Conservation (phyloP, 2,329 filamentous ascomycete species). For the Atkinsonella texensis region DNA sequence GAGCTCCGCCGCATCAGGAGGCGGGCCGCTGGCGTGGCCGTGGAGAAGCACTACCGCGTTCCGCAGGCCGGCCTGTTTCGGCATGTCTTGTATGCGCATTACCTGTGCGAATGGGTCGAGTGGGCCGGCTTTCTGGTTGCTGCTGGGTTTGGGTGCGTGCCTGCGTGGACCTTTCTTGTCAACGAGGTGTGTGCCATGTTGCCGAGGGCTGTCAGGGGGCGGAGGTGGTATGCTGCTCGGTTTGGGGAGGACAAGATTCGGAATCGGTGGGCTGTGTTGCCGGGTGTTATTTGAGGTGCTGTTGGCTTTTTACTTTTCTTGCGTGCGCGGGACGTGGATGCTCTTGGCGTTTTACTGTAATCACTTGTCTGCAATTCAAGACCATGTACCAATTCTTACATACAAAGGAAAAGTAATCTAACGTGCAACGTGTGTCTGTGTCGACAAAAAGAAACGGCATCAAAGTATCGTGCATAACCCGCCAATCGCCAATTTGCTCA, state of each 20-base stretch:
- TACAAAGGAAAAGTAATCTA: not conserved
- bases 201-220: slow-evolving; percentile 69
- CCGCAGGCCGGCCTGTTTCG: slow-evolving; percentile 74
- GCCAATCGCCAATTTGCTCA: too few species aligned
- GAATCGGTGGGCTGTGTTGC: slow-evolving; percentile 59
- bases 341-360: too few species aligned
- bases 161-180: slow-evolving; percentile 68
- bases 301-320: too few species aligned
- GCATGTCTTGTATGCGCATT: slow-evolving; percentile 81
- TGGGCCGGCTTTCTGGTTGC: slow-evolving; percentile 84
- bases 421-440: not conserved
- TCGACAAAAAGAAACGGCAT: not conserved
- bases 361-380: too few species aligned
- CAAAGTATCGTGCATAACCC: not conserved
- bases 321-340: too few species aligned
- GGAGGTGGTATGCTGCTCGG: slow-evolving; percentile 73
- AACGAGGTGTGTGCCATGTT: slow-evolving; percentile 89
- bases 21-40: slow-evolving; percentile 1
- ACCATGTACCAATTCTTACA: too few species aligned
- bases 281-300: slow-evolving; percentile 31
- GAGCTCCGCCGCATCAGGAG: slow-evolving; percentile 78
- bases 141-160: slow-evolving; percentile 53
- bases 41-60: slow-evolving; percentile 74
- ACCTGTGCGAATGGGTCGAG: slow-evolving; percentile 93
- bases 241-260: slow-evolving; percentile 79